Conservation (phyloP, 805 yeast species). For the Sugiyamaella lignohabitans region DNA sequence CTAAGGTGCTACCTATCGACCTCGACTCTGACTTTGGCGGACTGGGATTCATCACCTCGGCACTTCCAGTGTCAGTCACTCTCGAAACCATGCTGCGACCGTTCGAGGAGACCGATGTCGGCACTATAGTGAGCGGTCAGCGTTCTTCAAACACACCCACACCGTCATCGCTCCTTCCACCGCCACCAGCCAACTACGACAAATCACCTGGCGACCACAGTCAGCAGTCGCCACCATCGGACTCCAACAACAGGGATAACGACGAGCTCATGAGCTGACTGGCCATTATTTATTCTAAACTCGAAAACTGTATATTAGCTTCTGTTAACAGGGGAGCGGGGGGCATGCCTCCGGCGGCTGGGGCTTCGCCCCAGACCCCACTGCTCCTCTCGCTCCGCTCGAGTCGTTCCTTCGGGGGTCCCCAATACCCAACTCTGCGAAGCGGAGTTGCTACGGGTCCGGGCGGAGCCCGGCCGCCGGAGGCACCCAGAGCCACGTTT, state of each 20-base stretch:
- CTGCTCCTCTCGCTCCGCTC: not conserved
- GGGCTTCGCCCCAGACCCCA: not conserved
- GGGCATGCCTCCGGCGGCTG: not conserved
- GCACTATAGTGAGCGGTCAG: constrained; percentile 9
- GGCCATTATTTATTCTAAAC: no score
- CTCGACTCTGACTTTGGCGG: constrained; percentile 46
- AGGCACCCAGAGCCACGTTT: not conserved
- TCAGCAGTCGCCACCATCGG: no score
- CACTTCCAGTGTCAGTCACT: constrained; percentile 20
- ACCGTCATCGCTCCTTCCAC: not conserved
- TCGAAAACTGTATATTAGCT: no score
- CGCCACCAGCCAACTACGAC: not conserved
- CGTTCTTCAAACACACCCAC: not conserved
- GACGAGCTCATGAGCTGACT: no score
- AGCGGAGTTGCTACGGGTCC: not conserved
- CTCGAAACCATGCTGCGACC: constrained; percentile 14
- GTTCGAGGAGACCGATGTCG: constrained; percentile 15
- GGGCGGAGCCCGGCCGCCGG: constrained; percentile 1
- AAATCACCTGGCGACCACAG: no score
- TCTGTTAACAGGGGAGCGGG: not conserved
- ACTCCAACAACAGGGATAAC: no score
- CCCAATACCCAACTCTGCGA: no score
- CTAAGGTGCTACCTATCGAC: constrained; percentile 82
- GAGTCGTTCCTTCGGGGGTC: not conserved
- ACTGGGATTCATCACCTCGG: constrained; percentile 22